These are phyloP conservation scores for Terfezia claveryi DNA, from an alignment of 495 filamentous ascomycete species.

Conservation along the genomic window DNA sequence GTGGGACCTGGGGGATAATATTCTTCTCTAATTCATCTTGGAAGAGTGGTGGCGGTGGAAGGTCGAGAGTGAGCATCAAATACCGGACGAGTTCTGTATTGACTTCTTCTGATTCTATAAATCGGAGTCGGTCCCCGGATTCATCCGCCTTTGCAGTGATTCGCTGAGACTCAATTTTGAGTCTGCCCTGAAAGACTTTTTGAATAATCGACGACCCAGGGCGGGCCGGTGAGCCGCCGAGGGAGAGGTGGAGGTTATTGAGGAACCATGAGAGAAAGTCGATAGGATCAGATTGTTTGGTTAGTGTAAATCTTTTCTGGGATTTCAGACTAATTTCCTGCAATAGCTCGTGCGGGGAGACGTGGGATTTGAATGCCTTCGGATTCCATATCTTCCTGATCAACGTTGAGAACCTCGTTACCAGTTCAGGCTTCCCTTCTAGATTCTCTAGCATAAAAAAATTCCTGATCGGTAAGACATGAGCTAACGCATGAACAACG, in stretches of 20 bases:
- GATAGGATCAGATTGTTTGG: constrained; percentile 77
- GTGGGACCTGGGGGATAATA: constrained; percentile 87
- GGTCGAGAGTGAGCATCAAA: constrained; percentile 75
- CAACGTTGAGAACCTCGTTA: constrained; percentile 66
- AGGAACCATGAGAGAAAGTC: constrained; percentile 96
- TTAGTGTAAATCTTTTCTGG: constrained; percentile 80
- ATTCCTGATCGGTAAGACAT: constrained; percentile 77
- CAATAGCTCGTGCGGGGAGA: constrained; percentile 89
- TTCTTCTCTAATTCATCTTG: constrained; percentile 76
- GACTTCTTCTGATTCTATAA: constrained; percentile 73
- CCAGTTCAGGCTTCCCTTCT: constrained; percentile 28
- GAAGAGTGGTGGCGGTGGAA: constrained; percentile 88
- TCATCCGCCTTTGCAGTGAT: constrained; percentile 81
- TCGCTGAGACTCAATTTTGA: constrained; percentile 79
- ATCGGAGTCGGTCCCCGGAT: constrained; percentile 66
- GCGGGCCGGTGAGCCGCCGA: constrained; percentile 77
- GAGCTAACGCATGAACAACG: constrained; percentile 76
- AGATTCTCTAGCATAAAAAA: constrained; percentile 76
- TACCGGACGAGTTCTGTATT: constrained; percentile 55
- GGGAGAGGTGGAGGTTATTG: constrained; percentile 75
- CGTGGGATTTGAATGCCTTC: constrained; percentile 86
- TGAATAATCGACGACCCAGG: constrained; percentile 66
- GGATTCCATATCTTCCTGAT: constrained; percentile 98
- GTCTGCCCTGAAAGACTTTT: constrained; percentile 72
- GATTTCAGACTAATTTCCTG: constrained; percentile 82